A percentile compares a stretch with the other conserved stretches of the same genome.
These are phyloP conservation scores for Colletotrichum abscissum DNA, from an alignment of 2,329 filamentous ascomycete genomes.

Conservation along the genomic window DNA sequence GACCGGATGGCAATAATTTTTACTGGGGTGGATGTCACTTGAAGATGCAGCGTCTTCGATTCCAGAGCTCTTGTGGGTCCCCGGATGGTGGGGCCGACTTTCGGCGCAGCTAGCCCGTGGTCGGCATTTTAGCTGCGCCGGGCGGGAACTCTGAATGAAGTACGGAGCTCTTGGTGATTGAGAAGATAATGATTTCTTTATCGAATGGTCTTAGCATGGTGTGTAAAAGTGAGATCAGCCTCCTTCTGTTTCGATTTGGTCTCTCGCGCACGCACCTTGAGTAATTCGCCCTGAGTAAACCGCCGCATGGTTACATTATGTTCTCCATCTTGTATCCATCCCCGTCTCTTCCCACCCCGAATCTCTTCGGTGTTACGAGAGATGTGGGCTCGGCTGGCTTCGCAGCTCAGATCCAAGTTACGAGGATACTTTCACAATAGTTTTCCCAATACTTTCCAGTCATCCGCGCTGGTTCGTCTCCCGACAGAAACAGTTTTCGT, in stretches of 20 bases:
- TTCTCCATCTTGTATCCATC: not conserved
- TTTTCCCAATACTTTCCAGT: too few relatives aligned
- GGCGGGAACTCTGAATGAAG: too few relatives aligned
- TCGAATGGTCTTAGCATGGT: not conserved
- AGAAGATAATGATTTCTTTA: not conserved
- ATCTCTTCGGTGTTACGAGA: not conserved
- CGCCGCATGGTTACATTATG: not conserved
- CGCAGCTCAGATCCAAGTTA: too few relatives aligned
- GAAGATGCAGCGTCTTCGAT: constrained; percentile 22
- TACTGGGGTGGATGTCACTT: constrained; percentile 13
- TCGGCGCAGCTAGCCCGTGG: constrained; percentile 5
- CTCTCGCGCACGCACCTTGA: not conserved
- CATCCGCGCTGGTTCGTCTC: too few relatives aligned
- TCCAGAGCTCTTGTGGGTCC: constrained; percentile 26
- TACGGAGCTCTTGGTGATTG: not conserved
- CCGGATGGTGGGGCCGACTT: constrained; percentile 21
- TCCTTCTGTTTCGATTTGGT: not conserved
- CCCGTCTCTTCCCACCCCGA: not conserved
- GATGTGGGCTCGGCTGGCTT: not conserved
- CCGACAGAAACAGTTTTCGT: too few relatives aligned
- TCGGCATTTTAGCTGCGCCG: not conserved
- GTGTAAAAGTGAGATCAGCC: not conserved
- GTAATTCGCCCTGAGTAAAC: not conserved
- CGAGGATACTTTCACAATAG: too few relatives aligned
- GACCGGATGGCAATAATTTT: not conserved